Evolutionary conservation across 768 basidiomycete genomes (phyloP), one percentile per base, ranked within the genome.

Genomic region (Lactarius vividus): DNA sequence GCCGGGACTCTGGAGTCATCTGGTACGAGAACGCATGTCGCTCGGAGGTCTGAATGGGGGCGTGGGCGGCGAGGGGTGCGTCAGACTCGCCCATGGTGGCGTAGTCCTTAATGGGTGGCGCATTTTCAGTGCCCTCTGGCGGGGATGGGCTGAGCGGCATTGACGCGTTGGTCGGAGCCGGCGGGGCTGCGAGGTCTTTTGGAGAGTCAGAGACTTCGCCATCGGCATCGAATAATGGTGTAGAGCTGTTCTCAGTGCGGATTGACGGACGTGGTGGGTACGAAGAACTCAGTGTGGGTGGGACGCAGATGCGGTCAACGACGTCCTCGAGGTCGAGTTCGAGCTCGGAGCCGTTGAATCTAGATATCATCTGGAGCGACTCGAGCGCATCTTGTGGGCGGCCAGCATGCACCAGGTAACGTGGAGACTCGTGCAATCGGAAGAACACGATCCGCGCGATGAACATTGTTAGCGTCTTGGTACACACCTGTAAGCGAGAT

Each of bases 341-440:
- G 0, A 95, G 76, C 60, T 86, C 79, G 18, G 86, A 85, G 2
- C 91, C 93, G 75, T 98, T 98, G 77, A 91, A 94, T 37, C 82
- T 82, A 3, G 92, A 91, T 53, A 99, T 98, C 69, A 91, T 78
- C 70, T 89, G 88, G 0, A 99, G 82, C 0, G 88, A 88, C 69
- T 91, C 84, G 40, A 96, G 77, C 0, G 96, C 96, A 70, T 97
- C 95, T 40, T 86, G 83, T 39, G 85, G 88, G 53, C 94, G 84
- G 18, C 94, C 94, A 0, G 92, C 88, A 55, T 94, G 89, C 5
- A 96, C 94, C 65, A 99, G 88, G 74, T 88, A 98, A 28, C 94
- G 86, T 2, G 97, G 95, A 0, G 94, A 96, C 77, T 99, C 96
- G 75, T 98, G 90, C 6, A 99, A 79, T 23, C 89, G 87, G 82